These are phyloP conservation scores for Coniochaeta sp. DNA, from an alignment of 2,329 filamentous ascomycete genomes.

Conservation along the genomic window DNA sequence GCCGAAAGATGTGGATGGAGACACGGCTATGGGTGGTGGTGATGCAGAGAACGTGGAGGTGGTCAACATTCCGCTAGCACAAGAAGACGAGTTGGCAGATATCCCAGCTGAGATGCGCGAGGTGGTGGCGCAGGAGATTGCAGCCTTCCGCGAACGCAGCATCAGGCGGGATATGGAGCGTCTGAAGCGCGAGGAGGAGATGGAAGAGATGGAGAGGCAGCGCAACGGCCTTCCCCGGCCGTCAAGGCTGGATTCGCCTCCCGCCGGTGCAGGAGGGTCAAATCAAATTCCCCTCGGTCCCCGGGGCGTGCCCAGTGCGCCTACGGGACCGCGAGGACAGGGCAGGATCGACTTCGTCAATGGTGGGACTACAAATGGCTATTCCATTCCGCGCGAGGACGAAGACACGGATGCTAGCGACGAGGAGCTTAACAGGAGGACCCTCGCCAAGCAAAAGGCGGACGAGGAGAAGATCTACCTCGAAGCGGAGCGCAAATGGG, in stretches of 20 bases:
- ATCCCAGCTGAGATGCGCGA: constrained; percentile 96
- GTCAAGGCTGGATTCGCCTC: constrained; percentile 67
- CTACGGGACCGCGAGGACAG: constrained; percentile 58
- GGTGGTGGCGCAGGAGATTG: constrained; percentile 88
- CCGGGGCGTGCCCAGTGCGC: constrained; percentile 65
- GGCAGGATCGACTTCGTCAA: constrained; percentile 73
- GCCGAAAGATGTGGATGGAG: constrained; percentile 56
- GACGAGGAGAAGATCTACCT: constrained; percentile 76
- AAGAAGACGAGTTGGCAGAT: constrained; percentile 90
- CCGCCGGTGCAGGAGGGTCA: constrained; percentile 46
- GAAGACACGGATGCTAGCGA: constrained; percentile 86
- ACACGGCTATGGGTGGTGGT: constrained; percentile 62
- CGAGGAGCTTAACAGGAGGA: constrained; percentile 70
- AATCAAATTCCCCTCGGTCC: constrained; percentile 76
- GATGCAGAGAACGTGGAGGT: constrained; percentile 68
- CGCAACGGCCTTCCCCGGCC: constrained; percentile 58
- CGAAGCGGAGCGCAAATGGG: constrained; percentile 84
- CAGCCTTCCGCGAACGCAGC: constrained; percentile 87
- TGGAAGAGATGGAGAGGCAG: constrained; percentile 77
- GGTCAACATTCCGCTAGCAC: constrained; percentile 78
- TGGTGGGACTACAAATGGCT: constrained; percentile 60
- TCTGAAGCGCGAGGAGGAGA: constrained; percentile 80
- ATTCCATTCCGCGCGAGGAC: constrained; percentile 61
- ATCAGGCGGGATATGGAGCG: constrained; percentile 84
- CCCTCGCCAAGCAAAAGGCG: constrained; percentile 61